Evolutionary conservation across 495 filamentous ascomycete genomes (phyloP), one percentile per base, ranked within the genome.

Genomic region (Aspergillus conjunctus): DNA sequence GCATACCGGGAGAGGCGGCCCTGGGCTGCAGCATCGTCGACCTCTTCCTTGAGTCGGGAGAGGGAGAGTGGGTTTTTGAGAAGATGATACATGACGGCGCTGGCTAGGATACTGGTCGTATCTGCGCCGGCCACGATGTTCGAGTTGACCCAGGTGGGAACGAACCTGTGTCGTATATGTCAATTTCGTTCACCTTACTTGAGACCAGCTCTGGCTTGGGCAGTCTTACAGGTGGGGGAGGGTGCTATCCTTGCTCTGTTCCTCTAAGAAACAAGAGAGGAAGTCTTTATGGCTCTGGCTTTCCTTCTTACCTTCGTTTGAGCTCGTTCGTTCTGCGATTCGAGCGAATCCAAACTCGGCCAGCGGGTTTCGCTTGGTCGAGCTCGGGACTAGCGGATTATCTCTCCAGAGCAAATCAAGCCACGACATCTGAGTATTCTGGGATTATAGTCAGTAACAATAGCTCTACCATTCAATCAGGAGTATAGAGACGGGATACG

Each of bases 91-190:
- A 80, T 66, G 17, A 71, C 66, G 12, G 66, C 58, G 0, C 67
- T 60, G 26, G 79, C 62, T 11, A 71, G 57, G 31, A 77, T 77
- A 26, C 74, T 74, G 4, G 74, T 81, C 1, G 76, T 77, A 66
- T 82, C 79, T 51, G 68, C 70, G 32, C 79, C 81, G 8, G 79
- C 79, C 30, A 69, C 63, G 48, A 82, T 68, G 64, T 81, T 80
- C 37, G 49, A 53, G 34, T 30, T 26, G 10, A 41, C 21, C 49
- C 57, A 59, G 33, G 73, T 61, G 52, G 58, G 21, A 41, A 63
- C 37, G 22, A 45, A 15, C 22, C 60, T 60, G 56, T 20, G 37
- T 41, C 26, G 26, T 5, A 5, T 26, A 26, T 5, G 26, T 26
- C 26, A 26, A 26, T 26, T 26, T 5, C 2, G 5, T 26, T 26